Evolutionary conservation across 1,139 yeast genomes (phyloP).

Genomic region (Spathaspora jeffriesii): DNA sequence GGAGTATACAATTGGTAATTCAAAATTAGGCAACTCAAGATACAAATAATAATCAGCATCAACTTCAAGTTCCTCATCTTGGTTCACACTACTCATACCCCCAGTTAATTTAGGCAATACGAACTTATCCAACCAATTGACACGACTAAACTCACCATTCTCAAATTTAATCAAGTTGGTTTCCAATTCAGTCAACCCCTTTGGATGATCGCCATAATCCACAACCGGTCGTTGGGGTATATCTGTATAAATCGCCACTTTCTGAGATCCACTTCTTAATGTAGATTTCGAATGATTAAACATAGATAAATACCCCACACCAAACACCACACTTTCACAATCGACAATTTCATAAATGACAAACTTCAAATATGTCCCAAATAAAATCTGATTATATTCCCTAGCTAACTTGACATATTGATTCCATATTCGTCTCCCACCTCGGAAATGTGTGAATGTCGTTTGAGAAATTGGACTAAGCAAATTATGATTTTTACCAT

Average conservation of each 20-base stretch:
- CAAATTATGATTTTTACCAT: slow-evolving; percentile 55
- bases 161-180: slow-evolving; percentile 61
- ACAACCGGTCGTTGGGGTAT: slow-evolving; percentile 11
- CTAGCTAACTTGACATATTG: slow-evolving; percentile 74
- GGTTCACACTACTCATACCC: slow-evolving; percentile 31
- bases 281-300: slow-evolving; percentile 46
- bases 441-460: slow-evolving; percentile 58
- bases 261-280: slow-evolving; percentile 40
- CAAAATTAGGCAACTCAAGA: slow-evolving; percentile 76
- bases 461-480: slow-evolving; percentile 71
- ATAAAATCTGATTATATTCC: slow-evolving; percentile 65
- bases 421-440: slow-evolving; percentile 38
- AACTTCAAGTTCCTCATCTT: slow-evolving; percentile 32
- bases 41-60: slow-evolving; percentile 45
- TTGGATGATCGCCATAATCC: slow-evolving; percentile 22
- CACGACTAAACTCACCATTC: slow-evolving; percentile 60
- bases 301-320: slow-evolving; percentile 58
- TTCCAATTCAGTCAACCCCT: slow-evolving; percentile 44
- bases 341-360: slow-evolving; percentile 69
- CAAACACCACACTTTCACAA: slow-evolving; percentile 50
- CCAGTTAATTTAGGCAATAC: slow-evolving; percentile 49
- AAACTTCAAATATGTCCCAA: slow-evolving; percentile 60
- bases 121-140: slow-evolving; percentile 78
- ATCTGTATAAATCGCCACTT: slow-evolving; percentile 24
- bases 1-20: slow-evolving; percentile 78